Evolutionary conservation across 768 basidiomycete species (phyloP), one percentile per base, ranked within the genome.

Genomic region (Tylopilus balloui): DNA sequence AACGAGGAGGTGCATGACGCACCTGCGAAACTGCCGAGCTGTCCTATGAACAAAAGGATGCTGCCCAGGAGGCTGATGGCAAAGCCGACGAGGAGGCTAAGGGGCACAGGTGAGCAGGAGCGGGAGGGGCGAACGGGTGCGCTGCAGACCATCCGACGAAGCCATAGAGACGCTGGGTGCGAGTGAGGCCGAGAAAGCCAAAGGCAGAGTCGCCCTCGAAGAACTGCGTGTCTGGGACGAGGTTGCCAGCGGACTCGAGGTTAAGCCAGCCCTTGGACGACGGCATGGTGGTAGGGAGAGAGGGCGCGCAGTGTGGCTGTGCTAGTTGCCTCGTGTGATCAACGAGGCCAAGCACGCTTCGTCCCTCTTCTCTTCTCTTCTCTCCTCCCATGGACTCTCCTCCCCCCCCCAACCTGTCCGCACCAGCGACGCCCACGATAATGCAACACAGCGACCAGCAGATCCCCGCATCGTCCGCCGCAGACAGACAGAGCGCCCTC

Each of bases 131-230:
- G 23, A 12, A 17, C 24, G 24, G 7, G n/a, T 2, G 31, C 14
- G 32, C n/a, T 34, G 9, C 84, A 66, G 63, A 86, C 92, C 92
- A 94, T 42, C 76, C 86, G 45, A 76, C 68, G 62, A 96, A 95
- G 11, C 93, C 92, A 69, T 92, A 93, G 52, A 96, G 69, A 42
- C 92, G 71, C 57, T 91, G 85, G 15, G 78, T 89, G 56, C 84
- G 77, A 31, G 91, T 86, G 46, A 95, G 73, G 3, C 83, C 83
- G 11, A 96, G 74, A 51, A 81, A 83, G 50, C 77, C 78, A 76
- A 91, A 95, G 7, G 92, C 91, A 12, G 91, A 86, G 60, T 92
- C 88, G 23, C 90, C 86, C 70, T 94, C 89, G 53, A 92, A 92
- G 70, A 87, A 86, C 54, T 86, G 83, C 32, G 79, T 84, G 60